Evolutionary conservation across 2,329 filamentous ascomycete species (phyloP).

Genomic region (Fusarium anthophilum): DNA sequence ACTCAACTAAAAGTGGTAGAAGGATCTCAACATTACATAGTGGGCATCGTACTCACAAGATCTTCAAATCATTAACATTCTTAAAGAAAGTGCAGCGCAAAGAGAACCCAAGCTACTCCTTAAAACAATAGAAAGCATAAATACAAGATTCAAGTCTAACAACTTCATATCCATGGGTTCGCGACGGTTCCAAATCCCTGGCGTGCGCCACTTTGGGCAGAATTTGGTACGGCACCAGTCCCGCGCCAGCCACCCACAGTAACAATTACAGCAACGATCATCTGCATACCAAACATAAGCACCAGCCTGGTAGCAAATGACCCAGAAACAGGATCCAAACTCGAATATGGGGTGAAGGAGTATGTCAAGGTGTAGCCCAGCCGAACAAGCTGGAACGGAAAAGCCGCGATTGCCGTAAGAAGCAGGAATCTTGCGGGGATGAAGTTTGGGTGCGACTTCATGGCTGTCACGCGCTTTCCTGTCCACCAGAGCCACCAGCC

Average conservation of each 20-base stretch:
- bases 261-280: neutral
- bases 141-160: rapidly evolving
- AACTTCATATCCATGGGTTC: neutral
- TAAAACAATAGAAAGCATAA: rapidly evolving
- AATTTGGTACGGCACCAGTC: neutral
- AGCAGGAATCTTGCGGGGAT: neutral
- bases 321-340: neutral
- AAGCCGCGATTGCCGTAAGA: neutral
- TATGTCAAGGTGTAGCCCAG: neutral
- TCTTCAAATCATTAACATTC: neutral
- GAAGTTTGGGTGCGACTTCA: neutral
- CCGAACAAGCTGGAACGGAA: neutral
- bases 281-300: neutral
- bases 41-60: neutral
- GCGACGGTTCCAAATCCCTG: neutral
- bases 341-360: neutral
- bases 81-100: rapidly evolving
- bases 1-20: neutral
- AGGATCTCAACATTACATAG: neutral
- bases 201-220: neutral
- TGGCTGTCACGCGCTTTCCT: neutral
- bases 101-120: neutral
- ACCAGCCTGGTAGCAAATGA: neutral
- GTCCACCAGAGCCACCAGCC: neutral
- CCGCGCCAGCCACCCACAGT: neutral